Evolutionary conservation across 2,329 filamentous ascomycete genomes (phyloP), one percentile per base, ranked within the genome.

Genomic region (Pseudogymnoascus sp.): DNA sequence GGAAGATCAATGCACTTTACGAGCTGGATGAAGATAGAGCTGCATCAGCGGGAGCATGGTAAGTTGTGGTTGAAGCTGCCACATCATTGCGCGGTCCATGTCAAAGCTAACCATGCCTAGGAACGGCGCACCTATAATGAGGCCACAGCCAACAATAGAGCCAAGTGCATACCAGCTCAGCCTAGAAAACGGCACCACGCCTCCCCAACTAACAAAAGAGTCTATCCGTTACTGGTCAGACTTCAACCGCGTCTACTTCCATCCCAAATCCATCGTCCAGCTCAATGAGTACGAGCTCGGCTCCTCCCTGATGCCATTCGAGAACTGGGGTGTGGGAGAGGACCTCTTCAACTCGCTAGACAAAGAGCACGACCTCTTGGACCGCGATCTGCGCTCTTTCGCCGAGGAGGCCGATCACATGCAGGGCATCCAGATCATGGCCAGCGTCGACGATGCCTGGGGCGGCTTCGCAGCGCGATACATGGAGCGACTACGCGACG

Each of bases 171-270:
- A 96, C 74, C 91, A 96, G 71, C 82, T 85, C 71, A 88, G 86
- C 67, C 84, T 97, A 2, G 90, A 97, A 69, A 77, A 85, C 31
- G 92, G 91, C 21, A 73, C 83, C 4, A 75, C 83, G 2, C 81
- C 87, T 5, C 83, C 89, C 0, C 77, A 80, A 62, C 81, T 96
- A 19, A 88, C 82, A 1, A 80, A 86, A 1, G 83, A 86, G 6
- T 83, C 84, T 10, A 89, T 97, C n/a, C 85, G 91, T 62, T 97
- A 95, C 77, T 99, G 95, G 93, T 96, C 92, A 33, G 95, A 99
- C 75, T 97, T 92, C 76, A 96, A 91, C 69, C 86, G 91, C 26
- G 84, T 95, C n/a, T 99, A 87, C 76, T 97, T 90, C 73, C 93
- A 97, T 73, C 95, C 95, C 8, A 86, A 85, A 63, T 96, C 92